Evolutionary conservation across 176 grass and related monocot species (phyloP), one percentile per base, ranked within the genome.

Genomic region (Miscanthus lutarioriparius): DNA sequence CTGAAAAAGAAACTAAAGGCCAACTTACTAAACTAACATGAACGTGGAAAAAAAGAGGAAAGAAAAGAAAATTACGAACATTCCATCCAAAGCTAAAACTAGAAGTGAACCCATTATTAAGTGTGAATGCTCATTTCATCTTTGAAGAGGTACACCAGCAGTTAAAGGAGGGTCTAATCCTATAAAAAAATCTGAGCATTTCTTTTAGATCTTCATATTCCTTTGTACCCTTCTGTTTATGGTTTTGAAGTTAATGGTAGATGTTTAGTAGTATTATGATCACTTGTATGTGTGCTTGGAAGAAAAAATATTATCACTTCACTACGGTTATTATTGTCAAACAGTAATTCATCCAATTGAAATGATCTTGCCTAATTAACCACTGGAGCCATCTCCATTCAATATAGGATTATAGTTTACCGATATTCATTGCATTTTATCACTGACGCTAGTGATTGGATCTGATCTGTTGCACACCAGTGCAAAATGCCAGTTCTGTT

Each of bases 401-500:
- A 85, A 32, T 74, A 38, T 68, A 76, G 39, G 53, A 20, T 54
- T 54, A 54, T 54, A 20, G 6, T 54, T 70, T 30, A 23, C 37
- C 41, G 0, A 64, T 75, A 27, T 84, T 68, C n/a, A 58, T 54
- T 80, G 26, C 37, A 22, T 56, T 56, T 89, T 49, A 69, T 69
- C 14, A 67, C 26, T 12, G 2, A 26, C 8, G 65, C 8, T 6
- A 83, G 16, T 76, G 39, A 30, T 69, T 41, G 15, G 3, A 61
- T 76, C 43, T 76, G 39, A 70, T 64, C 38, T 15, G 51, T 85
- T 76, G 77, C 15, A n/a, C 51, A 49, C 22, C 17, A 32, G 8
- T 75, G 38, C 27, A 74, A 80, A 80, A 85, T 89, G 70, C 49
- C 75, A 79, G 13, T 64, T 75, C 3, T 39, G 16, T 54, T 78